phyloP scores from a whole-genome alignment of 768 basidiomycete species.

The Antrodiella citrinella region DNA sequence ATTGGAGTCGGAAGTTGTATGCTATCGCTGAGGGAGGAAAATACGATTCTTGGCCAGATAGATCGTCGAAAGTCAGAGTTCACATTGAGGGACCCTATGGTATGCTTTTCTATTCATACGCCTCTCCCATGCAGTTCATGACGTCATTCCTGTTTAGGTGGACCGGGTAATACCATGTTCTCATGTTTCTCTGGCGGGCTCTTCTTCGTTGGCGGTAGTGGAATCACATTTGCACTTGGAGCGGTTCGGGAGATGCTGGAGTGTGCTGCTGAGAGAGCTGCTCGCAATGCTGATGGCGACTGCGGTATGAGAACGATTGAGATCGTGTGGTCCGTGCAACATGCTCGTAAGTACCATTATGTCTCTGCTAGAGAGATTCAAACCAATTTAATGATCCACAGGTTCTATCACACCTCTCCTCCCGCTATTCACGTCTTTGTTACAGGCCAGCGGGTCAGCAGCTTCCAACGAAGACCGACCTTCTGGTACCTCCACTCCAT shows the following conservation, averaged over 20 bases:
- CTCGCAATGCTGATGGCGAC: slow-evolving; percentile 28
- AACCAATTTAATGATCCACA: slow-evolving; percentile 15
- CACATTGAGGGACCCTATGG: slow-evolving; percentile 52
- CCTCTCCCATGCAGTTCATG: too few relatives aligned
- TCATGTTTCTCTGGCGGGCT: slow-evolving; percentile 44
- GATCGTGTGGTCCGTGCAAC: slow-evolving; percentile 46
- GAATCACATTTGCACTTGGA: slow-evolving; percentile 48
- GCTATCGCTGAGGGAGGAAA: slow-evolving; percentile 26
- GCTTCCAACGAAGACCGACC: not conserved
- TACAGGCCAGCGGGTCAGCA: slow-evolving; percentile 19
- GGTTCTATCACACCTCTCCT: slow-evolving; percentile 31
- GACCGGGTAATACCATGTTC: slow-evolving; percentile 37
- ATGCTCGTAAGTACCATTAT: slow-evolving; percentile 27
- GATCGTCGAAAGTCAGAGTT: slow-evolving; percentile 14
- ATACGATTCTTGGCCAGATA: not conserved
- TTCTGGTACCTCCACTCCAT: not conserved
- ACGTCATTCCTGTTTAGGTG: slow-evolving; percentile 23
- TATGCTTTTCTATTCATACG: too few relatives aligned
- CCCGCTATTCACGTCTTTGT: slow-evolving; percentile 28
- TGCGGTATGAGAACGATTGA: slow-evolving; percentile 26
- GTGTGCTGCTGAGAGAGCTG: slow-evolving; percentile 23
- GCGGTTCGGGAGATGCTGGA: slow-evolving; percentile 47
- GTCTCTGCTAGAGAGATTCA: slow-evolving; percentile 10
- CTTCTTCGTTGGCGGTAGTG: slow-evolving; percentile 53
- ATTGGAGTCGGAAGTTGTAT: slow-evolving; percentile 54